phyloP scores from a whole-genome alignment of 257 asterid species.

The Parsonsia alboflavescens region DNA sequence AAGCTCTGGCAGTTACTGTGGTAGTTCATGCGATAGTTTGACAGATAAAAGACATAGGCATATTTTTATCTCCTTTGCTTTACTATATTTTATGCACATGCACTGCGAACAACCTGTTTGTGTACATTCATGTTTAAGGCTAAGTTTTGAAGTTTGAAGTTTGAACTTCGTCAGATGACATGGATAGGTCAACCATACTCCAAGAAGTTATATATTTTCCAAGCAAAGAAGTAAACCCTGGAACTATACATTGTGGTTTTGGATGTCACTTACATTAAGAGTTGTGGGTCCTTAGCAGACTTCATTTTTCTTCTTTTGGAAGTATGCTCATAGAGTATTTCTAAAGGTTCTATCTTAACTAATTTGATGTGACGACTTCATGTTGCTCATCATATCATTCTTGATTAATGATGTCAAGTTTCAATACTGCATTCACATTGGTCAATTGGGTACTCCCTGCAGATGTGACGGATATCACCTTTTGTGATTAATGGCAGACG shows the following conservation, averaged over 20 bases:
- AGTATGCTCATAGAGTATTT: background rate
- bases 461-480: background rate
- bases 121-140: background rate
- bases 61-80: background rate
- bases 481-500: background rate
- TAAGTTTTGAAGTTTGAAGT: background rate
- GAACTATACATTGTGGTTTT: background rate
- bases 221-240: background rate
- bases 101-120: background rate
- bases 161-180: background rate
- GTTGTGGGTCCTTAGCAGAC: background rate
- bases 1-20: background rate
- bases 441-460: background rate
- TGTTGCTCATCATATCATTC: background rate
- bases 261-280: background rate
- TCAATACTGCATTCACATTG: background rate
- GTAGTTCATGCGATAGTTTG: background rate
- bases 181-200: background rate
- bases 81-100: background rate
- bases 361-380: background rate
- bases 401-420: background rate
- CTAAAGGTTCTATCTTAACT: constrained; percentile 1
- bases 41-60: background rate
- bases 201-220: background rate
- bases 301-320: background rate